Base-by-base conservation (phyloP, 208 protist genomes). In the Porcisia hertigi region DNA sequence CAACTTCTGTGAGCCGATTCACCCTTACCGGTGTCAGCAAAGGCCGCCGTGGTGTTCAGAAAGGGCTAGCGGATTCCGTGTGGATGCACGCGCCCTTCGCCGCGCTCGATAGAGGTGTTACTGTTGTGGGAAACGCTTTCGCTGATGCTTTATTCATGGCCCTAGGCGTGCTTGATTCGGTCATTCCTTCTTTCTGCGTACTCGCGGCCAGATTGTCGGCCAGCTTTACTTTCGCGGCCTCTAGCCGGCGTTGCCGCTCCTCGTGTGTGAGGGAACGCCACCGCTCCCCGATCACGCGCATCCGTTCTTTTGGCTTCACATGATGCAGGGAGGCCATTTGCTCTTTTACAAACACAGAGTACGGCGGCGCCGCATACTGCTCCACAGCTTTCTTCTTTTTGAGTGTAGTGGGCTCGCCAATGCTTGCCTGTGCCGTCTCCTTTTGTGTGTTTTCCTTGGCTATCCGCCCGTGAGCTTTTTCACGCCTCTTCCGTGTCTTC, bases 311-410 rank as follows among this genome's bases (percentile, higher is more conserved):
- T 16, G 77, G 69, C 5, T 85, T 79, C 53, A 93, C 14, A 69
- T 91, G 53, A 36, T 76, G 81, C 18, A 95, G 30, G 0, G 69
- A 70, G 5, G 86, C 71, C 88, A 95, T 95, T 30, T 95, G 83
- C 73, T 88, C 82, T 79, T 88, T 86, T n/a, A 95, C 88, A 75
- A 93, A 95, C 1, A 84, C 65, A 1, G 78, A 59, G 70, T 91
- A 95, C 1, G 81, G 79, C 1, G 91, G 91, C 23, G 52, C 57
- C 2, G 25, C 30, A 30, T 34, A 39, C n/a, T 41, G 60, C 36
- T 43, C 11, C 16, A 14, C 34, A 39, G 4, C 18, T 20, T 18
- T 69, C 36, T 66, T 47, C 43, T 39, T 53, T 25, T 30, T 30
- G 30, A 20, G 16, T n/a, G 30, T 18, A 8, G 11, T 12, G 7